Base-by-base conservation (phyloP, 129 eudicot genomes). In the Artemisia tridentata region DNA sequence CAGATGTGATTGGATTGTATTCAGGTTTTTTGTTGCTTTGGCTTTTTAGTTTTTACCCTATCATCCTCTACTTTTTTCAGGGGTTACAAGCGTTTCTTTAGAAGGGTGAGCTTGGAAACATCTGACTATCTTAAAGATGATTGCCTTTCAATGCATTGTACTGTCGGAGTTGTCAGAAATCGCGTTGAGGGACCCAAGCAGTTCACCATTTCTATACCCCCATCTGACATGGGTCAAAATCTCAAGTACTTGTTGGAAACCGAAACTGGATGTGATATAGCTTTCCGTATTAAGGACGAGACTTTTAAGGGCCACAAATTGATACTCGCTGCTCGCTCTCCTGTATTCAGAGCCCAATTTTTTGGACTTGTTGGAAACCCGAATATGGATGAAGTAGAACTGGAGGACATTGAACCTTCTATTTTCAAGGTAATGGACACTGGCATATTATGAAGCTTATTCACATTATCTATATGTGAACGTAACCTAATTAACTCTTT, bases 61-160 rank as follows among this genome's bases (percentile, higher is more conserved):
- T 34, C 45, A 8, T 1, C 9, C 45, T 38, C 45, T 38, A 38
- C 53, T 45, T 79, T 78, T 75, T 78, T 75, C 88, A 91, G 97
- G 97, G 97, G 97, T 52, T 91, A 88, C 84, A 91, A 91, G 66
- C 97, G 97, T 15, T 91, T 91, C 73, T 91, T 88, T 72, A 88
- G 88, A 65, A 86, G 97, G 73, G 49, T 79, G 4, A 55, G 80
- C 59, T 72, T 91, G 60, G 97, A 91, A 82, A 70, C 86, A 54
- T 91, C 97, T 3, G 91, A 86, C 47, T 88, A 78, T 80, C 75
- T 91, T 38, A 88, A 85, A 74, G 93, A 88, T 52, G 97, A 91
- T 77, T 84, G 93, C 80, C 87, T 91, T 38, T 51, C 88, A 21
- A 78, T 91, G 96, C 82, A 82, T 81, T 91, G 97, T 75, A 91